Base-by-base conservation (phyloP, 2,329 filamentous ascomycete species). In the Blastomyces parvus region DNA sequence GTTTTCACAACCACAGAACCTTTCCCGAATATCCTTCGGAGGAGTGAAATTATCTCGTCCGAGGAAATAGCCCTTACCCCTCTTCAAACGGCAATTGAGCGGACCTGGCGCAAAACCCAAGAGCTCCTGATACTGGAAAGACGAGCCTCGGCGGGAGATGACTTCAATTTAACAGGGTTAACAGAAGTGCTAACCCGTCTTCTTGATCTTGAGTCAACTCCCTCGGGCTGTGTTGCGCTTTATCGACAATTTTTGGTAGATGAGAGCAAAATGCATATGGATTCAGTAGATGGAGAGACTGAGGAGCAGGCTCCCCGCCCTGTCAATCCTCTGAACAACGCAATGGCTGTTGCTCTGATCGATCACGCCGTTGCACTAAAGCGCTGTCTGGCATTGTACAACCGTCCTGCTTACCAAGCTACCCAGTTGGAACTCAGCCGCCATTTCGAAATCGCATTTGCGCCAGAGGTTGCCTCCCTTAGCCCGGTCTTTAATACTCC, bases 331-430 rank as follows among this genome's bases (percentile, higher is more conserved):
- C 82, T 91, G 69, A 88, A 95, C 67, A 90, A 84, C 59, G 90
- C 91, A 1, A 86, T 97, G 67, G 88, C 88, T 71, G 89, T 92
- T 73, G 89, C 91, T 0, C 82, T 97, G 38, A 83, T 96, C 52
- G 94, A 97, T 70, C 92, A 97, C 74, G 90, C 91, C 2, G 83
- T 96, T 64, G 87, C 90, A 74, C 86, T 97, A 69, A 91, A 93
- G 78, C 86, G 90, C 67, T 93, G 90, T 70, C 76, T 97, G 66
- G 81, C 81, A 3, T 81, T 86, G 69, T 90, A 90, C 74, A 82
- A 83, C 64, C 78, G 83, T 76, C 74, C 84, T 80, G 74, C 82
- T 78, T 75, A 85, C 84, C 73, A 76, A 67, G 74, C 75, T 42
- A 77, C 74, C 2, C 74, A 77, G 59, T 66, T 70, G 2, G 75